These are phyloP conservation scores for Suillus clintonianus DNA, from an alignment of 768 basidiomycete species.

Conservation along the genomic window DNA sequence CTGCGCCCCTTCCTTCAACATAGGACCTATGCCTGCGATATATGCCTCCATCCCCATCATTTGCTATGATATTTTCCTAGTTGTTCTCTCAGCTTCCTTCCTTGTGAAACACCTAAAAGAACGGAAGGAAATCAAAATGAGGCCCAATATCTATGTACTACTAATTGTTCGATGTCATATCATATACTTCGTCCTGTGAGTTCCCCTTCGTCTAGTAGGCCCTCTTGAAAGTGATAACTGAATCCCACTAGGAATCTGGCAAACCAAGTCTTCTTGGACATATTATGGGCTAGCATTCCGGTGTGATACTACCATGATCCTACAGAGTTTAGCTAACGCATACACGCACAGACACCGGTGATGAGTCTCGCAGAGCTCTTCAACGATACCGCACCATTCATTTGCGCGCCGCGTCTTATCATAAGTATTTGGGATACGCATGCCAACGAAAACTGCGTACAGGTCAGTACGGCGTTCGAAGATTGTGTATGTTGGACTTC, in stretches of 20 bases:
- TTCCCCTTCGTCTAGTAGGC: neutral
- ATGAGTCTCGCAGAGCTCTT: neutral
- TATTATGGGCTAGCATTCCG: neutral
- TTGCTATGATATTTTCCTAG: neutral
- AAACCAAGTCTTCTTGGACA: neutral
- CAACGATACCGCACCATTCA: neutral
- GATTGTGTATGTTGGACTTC: neutral
- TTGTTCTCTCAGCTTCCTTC: neutral
- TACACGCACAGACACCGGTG: neutral
- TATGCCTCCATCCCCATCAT: neutral
- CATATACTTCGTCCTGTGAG: neutral
- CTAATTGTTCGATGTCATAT: neutral
- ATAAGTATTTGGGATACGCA: neutral
- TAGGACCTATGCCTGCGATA: neutral
- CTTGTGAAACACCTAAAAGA: neutral
- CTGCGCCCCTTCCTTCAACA: neutral
- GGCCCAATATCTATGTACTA: neutral
- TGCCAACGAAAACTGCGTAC: neutral
- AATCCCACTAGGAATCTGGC: neutral
- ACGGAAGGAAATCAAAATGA: neutral
- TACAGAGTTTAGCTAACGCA: neutral
- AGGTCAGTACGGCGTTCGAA: neutral
- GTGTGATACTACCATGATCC: neutral
- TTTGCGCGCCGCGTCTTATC: neutral
- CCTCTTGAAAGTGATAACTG: neutral